Base-by-base conservation (phyloP, 2,329 filamentous ascomycete genomes). In the Lasiodiplodia gonubiensis region DNA sequence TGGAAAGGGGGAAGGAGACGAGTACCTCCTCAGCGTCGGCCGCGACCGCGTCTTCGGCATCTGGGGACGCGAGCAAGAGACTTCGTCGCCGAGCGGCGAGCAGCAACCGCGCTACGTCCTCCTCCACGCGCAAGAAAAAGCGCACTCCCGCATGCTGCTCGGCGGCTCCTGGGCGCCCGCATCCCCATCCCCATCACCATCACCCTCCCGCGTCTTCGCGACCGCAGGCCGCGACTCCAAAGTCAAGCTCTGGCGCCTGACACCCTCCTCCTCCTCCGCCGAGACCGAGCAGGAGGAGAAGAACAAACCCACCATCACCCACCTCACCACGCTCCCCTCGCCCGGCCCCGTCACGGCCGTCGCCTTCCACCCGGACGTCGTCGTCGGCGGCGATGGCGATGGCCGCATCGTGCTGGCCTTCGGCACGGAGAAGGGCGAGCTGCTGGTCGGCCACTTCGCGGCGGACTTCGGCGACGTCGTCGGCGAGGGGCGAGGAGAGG, bases 211-310 rank as follows among this genome's bases (percentile, higher is more conserved):
- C 5, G 78, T 85, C 33, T 99, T 99, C 78, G 91, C 91, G 14
- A 99, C 95, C 0, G 94, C 94, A 1, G 93, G 94, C 3, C 86
- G 95, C 72, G 95, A 99, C 79, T 98, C 96, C 81, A 86, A 85
- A 30, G 89, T 97, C 61, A 89, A 86, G 71, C 75, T 89, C 42
- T 90, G 88, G 88, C 75, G 75, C 52, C 67, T 83, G 4, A 33
- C 48, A 0, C 73, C 68, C 3, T 70, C 66, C 4, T 68, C 69
- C 4, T 69, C 69, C 1, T 7, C 14, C 2, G 14, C 33, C n/a
- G 35, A 35, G 10, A 21, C 6, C 14, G 27, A 11, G 7, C 8
- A 35, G 25, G 21, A 39, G 14, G 25, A 61, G 16, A 39, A 23
- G 1, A 12, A 25, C n/a, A 46, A 16, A 1, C 7, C 30, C n/a